Conservation (phyloP, 139 green algal species). For the Auxenochlorella pyrenoidosa region DNA sequence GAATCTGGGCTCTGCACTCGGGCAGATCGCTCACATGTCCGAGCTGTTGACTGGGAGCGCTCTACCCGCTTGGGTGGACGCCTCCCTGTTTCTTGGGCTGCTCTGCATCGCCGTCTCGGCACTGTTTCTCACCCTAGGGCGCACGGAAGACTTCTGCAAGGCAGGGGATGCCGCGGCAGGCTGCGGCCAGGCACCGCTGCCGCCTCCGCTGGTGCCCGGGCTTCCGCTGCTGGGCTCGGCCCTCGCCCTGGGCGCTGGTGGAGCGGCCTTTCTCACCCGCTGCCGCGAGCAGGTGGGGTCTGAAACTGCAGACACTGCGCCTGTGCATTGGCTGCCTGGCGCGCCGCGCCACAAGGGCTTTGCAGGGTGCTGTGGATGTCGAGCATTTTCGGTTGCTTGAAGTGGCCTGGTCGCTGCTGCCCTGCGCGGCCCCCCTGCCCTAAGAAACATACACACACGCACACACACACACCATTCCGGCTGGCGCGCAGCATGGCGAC, state of each 20-base stretch:
- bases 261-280: conserved; percentile 18
- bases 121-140: too few relatives aligned
- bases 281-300: conserved; percentile 8
- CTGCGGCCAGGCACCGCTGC: not conserved
- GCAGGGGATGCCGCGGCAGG: too few relatives aligned
- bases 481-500: conserved; percentile 60
- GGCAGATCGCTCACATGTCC: too few relatives aligned
- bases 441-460: too few relatives aligned
- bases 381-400: not conserved
- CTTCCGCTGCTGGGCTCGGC: conserved; percentile 34
- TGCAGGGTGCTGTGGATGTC: not conserved
- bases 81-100: not conserved
- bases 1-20: too few relatives aligned
- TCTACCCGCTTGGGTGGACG: not conserved
- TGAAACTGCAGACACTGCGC: not conserved
- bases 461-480: too few relatives aligned
- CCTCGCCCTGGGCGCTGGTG: conserved; percentile 15
- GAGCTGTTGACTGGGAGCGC: not conserved
- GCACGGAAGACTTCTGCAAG: too few relatives aligned
- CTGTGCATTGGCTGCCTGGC: not conserved
- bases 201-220: conserved; percentile 29
- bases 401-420: too few relatives aligned
- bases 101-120: not conserved
- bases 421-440: too few relatives aligned
- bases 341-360: not conserved